Base-by-base conservation (phyloP, 2,329 filamentous ascomycete genomes). In the Claviceps monticola region DNA sequence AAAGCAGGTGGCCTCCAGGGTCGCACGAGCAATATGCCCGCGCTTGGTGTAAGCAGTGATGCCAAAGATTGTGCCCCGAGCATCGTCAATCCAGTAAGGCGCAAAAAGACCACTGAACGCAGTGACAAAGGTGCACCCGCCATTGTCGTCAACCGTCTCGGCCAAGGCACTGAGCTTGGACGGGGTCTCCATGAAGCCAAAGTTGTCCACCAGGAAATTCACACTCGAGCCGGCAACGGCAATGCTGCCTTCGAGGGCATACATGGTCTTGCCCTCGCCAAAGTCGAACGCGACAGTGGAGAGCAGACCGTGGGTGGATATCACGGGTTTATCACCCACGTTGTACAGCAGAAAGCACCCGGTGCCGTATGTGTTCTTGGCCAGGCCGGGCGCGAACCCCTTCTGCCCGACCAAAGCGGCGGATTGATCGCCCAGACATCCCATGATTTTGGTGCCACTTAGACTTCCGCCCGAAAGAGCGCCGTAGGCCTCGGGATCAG, bases 311-410 rank as follows among this genome's bases (percentile, higher is more conserved):
- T 90, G 84, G 29, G 73, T 80, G 0, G 87, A 91, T 53, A 90
- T 82, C 51, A 90, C 85, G 4, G 86, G 86, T 68, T 87, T 84
- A 23, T 82, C 74, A 23, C 87, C 87, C 14, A 89, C 83, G 61
- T 93, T 90, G 69, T 89, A 90, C 6, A 91, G 78, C 57, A 91
- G 69, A 71, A 93, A 93, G 66, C 86, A 90, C 21, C 87, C 87
- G 0, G 87, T 91, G 42, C 87, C 87, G 63, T 91, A 91, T 0
- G 87, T 91, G 66, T 91, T 91, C 73, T 91, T 91, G 48, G 86
- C 87, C 52, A 78, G 74, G 51, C 87, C 87, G 8, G 85, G 82
- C 2, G 74, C 76, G 66, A 91, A 91, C 2, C 82, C 86, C 64
- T 84, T 84, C 62, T 89, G 86, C 23, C 87, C 87, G 29, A 91